These are phyloP conservation scores for Talaromyces sp. DNA, from an alignment of 2,329 filamentous ascomycete species.

Conservation along the genomic window DNA sequence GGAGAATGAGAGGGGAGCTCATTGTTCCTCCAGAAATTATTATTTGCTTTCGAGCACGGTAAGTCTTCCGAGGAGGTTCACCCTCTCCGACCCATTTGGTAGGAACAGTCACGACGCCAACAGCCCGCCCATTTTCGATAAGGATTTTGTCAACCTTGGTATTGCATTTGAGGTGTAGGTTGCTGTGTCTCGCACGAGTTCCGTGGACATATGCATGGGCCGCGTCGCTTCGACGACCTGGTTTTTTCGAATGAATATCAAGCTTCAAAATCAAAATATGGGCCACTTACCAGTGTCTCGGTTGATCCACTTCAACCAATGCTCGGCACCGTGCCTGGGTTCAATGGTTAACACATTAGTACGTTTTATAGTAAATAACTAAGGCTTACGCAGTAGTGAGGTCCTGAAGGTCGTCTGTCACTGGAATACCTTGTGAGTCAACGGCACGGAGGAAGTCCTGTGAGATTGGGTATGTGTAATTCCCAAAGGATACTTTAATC, in stretches of 20 bases:
- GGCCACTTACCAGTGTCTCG: slow-evolving; percentile 45
- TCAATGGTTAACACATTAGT: neutral
- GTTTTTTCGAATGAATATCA: slow-evolving; percentile 20
- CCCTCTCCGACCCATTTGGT: slow-evolving; percentile 63
- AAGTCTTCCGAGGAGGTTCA: slow-evolving; percentile 51
- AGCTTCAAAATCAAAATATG: neutral
- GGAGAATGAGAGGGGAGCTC: slow-evolving; percentile 68
- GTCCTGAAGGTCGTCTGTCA: slow-evolving; percentile 73
- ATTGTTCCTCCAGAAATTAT: slow-evolving; percentile 68
- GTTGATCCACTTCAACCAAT: slow-evolving; percentile 86
- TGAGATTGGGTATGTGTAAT: slow-evolving; percentile 76
- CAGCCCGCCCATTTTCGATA: slow-evolving; percentile 65
- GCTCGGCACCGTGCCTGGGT: slow-evolving; percentile 61
- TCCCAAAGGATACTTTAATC: slow-evolving; percentile 77
- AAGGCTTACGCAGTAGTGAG: slow-evolving; percentile 40
- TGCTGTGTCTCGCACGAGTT: slow-evolving; percentile 64
- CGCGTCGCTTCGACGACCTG: slow-evolving; percentile 68
- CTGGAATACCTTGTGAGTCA: slow-evolving; percentile 68
- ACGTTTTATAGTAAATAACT: too few relatives aligned
- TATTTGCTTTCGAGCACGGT: slow-evolving; percentile 67
- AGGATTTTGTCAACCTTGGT: slow-evolving; percentile 75
- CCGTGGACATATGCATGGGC: slow-evolving; percentile 75
- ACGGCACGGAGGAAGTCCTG: slow-evolving; percentile 71
- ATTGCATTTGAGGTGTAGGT: slow-evolving; percentile 68
- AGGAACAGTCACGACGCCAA: slow-evolving; percentile 64